A percentile compares a stretch with the other conserved stretches of the same genome.
phyloP scores from a whole-genome alignment of 2,329 filamentous ascomycete genomes.

The Colletotrichum plurivorum region DNA sequence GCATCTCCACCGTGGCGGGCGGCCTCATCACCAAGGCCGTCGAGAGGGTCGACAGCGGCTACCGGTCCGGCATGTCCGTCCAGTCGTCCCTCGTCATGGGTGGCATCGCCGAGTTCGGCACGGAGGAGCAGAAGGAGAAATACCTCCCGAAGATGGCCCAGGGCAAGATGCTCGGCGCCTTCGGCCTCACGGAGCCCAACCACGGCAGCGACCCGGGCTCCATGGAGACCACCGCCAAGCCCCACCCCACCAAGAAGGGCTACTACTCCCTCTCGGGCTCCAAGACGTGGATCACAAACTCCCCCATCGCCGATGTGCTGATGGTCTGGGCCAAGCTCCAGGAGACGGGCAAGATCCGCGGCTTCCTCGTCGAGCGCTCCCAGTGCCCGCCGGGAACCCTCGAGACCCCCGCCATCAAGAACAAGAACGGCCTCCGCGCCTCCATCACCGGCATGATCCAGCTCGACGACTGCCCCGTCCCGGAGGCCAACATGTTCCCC shows the following conservation, averaged over 20 bases:
- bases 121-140: slow-evolving; percentile 88
- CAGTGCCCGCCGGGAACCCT: slow-evolving; percentile 90
- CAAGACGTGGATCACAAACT: slow-evolving; percentile 98
- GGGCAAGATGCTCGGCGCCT: slow-evolving; percentile 86
- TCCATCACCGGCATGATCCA: slow-evolving; percentile 99
- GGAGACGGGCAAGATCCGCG: slow-evolving; percentile 92
- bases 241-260: slow-evolving; percentile 86
- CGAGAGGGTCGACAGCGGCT: slow-evolving; percentile 91
- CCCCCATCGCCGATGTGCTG: slow-evolving; percentile 87
- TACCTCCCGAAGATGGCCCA: slow-evolving; percentile 86
- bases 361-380: slow-evolving; percentile 89
- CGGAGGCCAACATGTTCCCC: slow-evolving; percentile 94
- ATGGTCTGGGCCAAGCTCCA: slow-evolving; percentile 95
- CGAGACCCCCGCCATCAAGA: slow-evolving; percentile 91
- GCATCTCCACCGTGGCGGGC: slow-evolving; percentile 88
- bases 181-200: slow-evolving; percentile 93
- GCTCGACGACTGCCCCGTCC: slow-evolving; percentile 90
- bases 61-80: slow-evolving; percentile 93
- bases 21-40: slow-evolving; percentile 92
- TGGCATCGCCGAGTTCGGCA: slow-evolving; percentile 88
- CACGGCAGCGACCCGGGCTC: slow-evolving; percentile 92
- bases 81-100: slow-evolving; percentile 96
- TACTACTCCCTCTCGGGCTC: slow-evolving; percentile 84
- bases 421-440: slow-evolving; percentile 94
- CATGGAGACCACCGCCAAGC: slow-evolving; percentile 90